Conservation (phyloP, 225 moss, liverwort and hornwort species). For the Rhytidiadelphus loreus region DNA sequence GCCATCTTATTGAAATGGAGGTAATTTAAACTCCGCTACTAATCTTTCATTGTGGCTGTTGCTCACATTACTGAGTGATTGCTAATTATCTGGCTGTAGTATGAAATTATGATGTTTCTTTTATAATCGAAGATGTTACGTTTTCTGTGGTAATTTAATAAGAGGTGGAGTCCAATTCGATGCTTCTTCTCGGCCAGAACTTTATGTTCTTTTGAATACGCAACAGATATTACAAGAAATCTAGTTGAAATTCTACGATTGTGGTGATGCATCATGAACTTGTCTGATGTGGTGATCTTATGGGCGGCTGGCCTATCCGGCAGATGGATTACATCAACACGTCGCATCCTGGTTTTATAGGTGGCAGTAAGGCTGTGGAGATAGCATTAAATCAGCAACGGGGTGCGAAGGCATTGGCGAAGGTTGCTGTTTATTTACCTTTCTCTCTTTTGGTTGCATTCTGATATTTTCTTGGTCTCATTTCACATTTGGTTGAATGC, state of each 20-base stretch:
- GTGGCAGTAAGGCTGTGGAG: constrained; percentile 98
- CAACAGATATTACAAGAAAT: background rate
- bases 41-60: background rate
- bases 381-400: constrained; percentile 84
- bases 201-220: background rate
- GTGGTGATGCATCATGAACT: constrained; percentile 1
- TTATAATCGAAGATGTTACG: background rate
- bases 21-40: constrained; percentile 14
- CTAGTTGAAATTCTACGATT: background rate
- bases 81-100: background rate
- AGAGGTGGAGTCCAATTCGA: background rate
- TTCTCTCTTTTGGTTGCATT: background rate
- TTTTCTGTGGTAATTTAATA: background rate
- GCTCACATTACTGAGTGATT: background rate
- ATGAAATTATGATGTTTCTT: background rate
- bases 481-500: background rate
- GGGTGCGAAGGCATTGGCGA: constrained; percentile 72
- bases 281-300: background rate
- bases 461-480: background rate
- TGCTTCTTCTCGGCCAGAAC: background rate
- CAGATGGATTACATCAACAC: constrained; percentile 99
- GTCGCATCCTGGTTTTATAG: constrained; percentile 97
- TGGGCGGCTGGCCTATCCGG: background rate
- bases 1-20: constrained; percentile 99
- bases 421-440: constrained; percentile 33